Base-by-base conservation (phyloP, 1,139 yeast species). In the Nakaseomyces sp. region DNA sequence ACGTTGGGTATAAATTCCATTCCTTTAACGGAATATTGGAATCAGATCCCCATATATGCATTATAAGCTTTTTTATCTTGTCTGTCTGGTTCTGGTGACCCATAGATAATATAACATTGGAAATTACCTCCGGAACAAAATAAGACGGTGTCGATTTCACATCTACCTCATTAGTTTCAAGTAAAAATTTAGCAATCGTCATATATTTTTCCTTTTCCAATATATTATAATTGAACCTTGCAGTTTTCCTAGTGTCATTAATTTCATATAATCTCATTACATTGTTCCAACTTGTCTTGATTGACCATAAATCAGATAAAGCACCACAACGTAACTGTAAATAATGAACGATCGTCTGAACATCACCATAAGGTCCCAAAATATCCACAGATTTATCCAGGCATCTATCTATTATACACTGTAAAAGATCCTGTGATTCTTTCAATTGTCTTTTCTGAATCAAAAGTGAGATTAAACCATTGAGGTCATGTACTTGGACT, bases 391-490 rank as follows among this genome's bases (percentile, higher is more conserved):
- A 43, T 13, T 48, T 37, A 12, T 7, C 12, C 3, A 45, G 41
- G 12, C 49, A 46, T 7, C 43, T 42, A 15, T 44, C 40, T 4
- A 57, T 30, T 10, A 58, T 41, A 29, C 40, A 51, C 10, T 49
- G 45, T n/a, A 60, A 42, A 6, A 56, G 52, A 3, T 18, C 42
- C 37, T 56, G 57, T 5, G 63, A 63, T 31, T 49, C 51, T n/a
- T 50, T 47, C 15, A 60, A 43, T 37, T 55, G 55, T 8, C 50
- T 53, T 25, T 43, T 42, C 10, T 47, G 41, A 5, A 58, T 47
- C 26, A 58, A 59, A 30, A 41, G 45, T n/a, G 45, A 40, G 24
- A 56, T 47, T 24, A 60, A 47, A 15, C 43, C 25, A 41, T 58
- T 60, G 17, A 57, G 24, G 46, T 60, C 65, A 43, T 29, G 36